These are phyloP conservation scores for Fusarium burgessii DNA, from an alignment of 2,329 filamentous ascomycete species.

Conservation along the genomic window DNA sequence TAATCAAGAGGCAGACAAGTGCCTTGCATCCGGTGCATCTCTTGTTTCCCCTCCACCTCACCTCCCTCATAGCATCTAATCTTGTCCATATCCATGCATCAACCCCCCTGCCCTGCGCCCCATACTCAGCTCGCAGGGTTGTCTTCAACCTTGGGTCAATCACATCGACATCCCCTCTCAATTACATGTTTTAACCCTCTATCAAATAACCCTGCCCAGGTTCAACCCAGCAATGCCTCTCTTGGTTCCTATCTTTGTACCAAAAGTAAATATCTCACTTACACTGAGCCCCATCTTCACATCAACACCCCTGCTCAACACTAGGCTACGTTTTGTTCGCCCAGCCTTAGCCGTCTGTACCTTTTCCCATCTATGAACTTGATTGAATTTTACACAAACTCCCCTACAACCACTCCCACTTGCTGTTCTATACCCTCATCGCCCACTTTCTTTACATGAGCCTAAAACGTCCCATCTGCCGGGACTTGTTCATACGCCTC, in stretches of 20 bases:
- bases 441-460: slow-evolving; percentile 50
- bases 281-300: slow-evolving; percentile 29
- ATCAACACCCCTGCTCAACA: slow-evolving; percentile 38
- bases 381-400: slow-evolving; percentile 41
- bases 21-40: slow-evolving; percentile 42
- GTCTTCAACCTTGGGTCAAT: slow-evolving; percentile 38
- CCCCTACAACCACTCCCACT: slow-evolving; percentile 41
- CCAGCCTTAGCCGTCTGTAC: slow-evolving; percentile 38
- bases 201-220: slow-evolving; percentile 25
- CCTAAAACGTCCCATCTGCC: slow-evolving; percentile 47
- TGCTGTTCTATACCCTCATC: slow-evolving; percentile 46
- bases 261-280: slow-evolving; percentile 37
- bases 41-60: slow-evolving; percentile 15
- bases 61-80: slow-evolving; percentile 33
- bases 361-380: slow-evolving; percentile 46
- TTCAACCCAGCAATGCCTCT: slow-evolving; percentile 46
- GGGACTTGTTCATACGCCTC: slow-evolving; percentile 49
- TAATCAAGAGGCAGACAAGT: slow-evolving; percentile 27
- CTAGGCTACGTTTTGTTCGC: slow-evolving; percentile 31
- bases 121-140: slow-evolving; percentile 51
- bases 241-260: slow-evolving; percentile 45
- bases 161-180: slow-evolving; percentile 25
- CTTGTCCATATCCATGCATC: slow-evolving; percentile 20
- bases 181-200: slow-evolving; percentile 24
- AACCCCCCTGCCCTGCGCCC: slow-evolving; percentile 45